Conservation (phyloP, 768 basidiomycete genomes). For the Russula ochroleuca region DNA sequence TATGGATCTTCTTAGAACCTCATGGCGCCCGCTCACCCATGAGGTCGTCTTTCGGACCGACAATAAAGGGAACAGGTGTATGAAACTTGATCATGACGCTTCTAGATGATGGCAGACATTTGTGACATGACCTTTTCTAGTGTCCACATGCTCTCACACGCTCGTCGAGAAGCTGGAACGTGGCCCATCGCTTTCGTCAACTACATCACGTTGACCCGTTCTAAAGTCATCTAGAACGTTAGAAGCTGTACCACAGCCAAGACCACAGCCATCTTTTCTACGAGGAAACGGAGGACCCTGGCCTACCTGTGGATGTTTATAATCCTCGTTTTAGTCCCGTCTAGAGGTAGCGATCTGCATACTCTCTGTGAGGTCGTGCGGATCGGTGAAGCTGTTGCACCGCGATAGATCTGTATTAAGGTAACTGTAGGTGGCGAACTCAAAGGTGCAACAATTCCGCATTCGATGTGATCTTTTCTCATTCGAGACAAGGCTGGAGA, state of each 20-base stretch:
- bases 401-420: background rate
- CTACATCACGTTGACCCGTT: background rate
- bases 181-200: background rate
- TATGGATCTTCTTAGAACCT: constrained; percentile 4
- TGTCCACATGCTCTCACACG: background rate
- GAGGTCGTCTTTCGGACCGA: background rate
- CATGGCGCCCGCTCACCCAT: background rate
- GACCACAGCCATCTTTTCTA: background rate
- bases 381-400: constrained; percentile 12
- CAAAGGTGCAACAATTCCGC: background rate
- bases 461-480: background rate
- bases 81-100: background rate
- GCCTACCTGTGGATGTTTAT: background rate
- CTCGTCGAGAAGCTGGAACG: background rate
- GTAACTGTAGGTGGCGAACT: background rate
- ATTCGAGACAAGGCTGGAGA: background rate
- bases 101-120: background rate
- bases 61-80: constrained; percentile 10
- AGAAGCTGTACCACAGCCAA: background rate
- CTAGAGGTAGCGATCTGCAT: constrained; percentile 4
- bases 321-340: background rate
- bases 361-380: background rate
- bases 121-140: background rate
- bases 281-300: background rate
- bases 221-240: background rate